Evolutionary conservation across 768 basidiomycete genomes (phyloP).

Genomic region (Chalciporus pseudorubinellus): DNA sequence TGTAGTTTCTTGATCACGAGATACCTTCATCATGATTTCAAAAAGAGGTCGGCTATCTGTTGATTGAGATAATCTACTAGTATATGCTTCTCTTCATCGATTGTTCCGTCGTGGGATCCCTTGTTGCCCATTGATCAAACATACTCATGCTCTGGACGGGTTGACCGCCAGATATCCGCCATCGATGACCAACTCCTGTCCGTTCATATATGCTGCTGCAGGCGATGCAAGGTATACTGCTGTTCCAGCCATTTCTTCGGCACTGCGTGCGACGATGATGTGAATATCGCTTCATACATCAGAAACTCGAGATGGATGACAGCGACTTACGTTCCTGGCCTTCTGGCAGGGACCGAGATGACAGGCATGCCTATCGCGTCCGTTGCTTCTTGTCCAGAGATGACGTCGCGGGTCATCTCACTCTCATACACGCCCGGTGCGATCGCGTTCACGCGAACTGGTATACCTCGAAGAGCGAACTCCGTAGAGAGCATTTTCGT

Average conservation of each 20-base stretch:
- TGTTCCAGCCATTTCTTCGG: constrained; percentile 74
- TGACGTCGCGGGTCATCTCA: constrained; percentile 64
- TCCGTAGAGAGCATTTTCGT: constrained; percentile 77
- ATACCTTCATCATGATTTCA: not conserved
- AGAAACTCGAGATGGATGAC: not conserved
- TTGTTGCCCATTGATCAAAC: not conserved
- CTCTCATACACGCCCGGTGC: constrained; percentile 77
- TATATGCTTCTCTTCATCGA: not conserved
- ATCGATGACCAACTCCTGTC: constrained; percentile 76
- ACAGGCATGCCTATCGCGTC: constrained; percentile 60
- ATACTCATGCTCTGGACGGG: constrained; percentile 46
- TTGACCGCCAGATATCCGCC: constrained; percentile 76
- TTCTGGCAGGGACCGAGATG: constrained; percentile 56
- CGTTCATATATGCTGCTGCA: constrained; percentile 72
- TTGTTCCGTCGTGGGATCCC: not conserved
- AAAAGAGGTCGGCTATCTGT: not conserved
- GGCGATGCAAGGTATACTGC: constrained; percentile 71
- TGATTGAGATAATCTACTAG: not conserved
- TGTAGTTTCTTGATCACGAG: not conserved
- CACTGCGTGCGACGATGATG: constrained; percentile 37
- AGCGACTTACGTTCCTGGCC: constrained; percentile 64
- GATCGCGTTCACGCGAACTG: constrained; percentile 70
- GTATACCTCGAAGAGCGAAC: constrained; percentile 62
- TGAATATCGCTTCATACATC: not conserved
- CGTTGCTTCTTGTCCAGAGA: constrained; percentile 43